Evolutionary conservation across 768 basidiomycete species (phyloP).

Genomic region (Phaffia australis): DNA sequence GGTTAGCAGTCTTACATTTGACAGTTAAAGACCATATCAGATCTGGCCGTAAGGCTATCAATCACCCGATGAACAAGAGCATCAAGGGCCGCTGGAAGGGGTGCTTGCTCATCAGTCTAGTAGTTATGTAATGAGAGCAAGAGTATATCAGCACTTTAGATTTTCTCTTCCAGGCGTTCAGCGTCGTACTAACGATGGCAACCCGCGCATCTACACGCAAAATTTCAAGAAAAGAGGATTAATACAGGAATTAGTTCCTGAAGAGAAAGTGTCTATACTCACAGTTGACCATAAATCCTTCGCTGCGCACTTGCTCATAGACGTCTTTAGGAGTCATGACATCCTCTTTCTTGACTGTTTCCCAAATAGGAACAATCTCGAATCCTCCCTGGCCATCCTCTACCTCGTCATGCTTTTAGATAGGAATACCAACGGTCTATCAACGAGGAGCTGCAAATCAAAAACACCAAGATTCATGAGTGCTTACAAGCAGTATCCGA

Average conservation of each 20-base stretch:
- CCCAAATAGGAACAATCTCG: conserved; percentile 89
- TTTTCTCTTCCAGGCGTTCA: no score
- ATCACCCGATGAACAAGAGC: conserved; percentile 65
- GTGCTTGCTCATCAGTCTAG: conserved; percentile 93
- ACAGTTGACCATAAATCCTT: conserved; percentile 27
- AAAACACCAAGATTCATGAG: no score
- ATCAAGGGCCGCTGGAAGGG: conserved; percentile 72
- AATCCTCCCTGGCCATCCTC: conserved; percentile 85
- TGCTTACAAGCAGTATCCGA: conserved; percentile 53
- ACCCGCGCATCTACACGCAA: conserved; percentile 50
- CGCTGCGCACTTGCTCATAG: conserved; percentile 34
- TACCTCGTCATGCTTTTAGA: conserved; percentile 65
- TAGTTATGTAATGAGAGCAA: background rate
- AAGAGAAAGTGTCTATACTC: no score
- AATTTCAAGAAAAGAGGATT: conserved; percentile 33
- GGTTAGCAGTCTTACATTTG: conserved; percentile 57
- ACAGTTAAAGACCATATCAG: conserved; percentile 69
- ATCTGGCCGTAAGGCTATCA: conserved; percentile 44
- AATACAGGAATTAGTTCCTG: conserved; percentile 13
- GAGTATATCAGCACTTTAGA: no score
- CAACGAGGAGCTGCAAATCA: no score
- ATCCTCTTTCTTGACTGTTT: conserved; percentile 50
- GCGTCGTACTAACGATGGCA: conserved; percentile 57
- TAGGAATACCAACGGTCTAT: no score
- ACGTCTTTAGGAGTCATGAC: conserved; percentile 38